Percentiles rank a stretch among this genome's conserved stretches.
These are phyloP conservation scores for Peniophora sp. DNA, from an alignment of 1,284 basidiomycete species.

Conservation along the genomic window DNA sequence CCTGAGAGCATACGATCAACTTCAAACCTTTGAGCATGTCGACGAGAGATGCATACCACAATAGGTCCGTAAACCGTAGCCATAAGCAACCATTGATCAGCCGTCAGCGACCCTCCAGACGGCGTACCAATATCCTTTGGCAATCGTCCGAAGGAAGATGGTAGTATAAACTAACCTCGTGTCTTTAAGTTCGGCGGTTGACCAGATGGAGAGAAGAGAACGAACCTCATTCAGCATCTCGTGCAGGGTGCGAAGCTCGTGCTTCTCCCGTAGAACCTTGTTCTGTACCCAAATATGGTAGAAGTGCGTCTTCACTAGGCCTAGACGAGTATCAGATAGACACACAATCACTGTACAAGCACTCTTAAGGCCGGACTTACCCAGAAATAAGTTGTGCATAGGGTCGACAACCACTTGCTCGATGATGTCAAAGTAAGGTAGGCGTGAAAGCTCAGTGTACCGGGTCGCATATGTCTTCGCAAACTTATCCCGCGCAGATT, in stretches of 20 bases:
- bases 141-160: conserved; percentile 16
- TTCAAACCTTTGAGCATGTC: background rate
- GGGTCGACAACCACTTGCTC: conserved; percentile 20
- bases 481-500: conserved; percentile 12
- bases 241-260: conserved; percentile 18
- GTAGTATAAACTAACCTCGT: conserved; percentile 17
- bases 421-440: conserved; percentile 21
- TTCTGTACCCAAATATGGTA: conserved; percentile 23
- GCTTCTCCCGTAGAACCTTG: conserved; percentile 17
- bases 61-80: conserved; percentile 21
- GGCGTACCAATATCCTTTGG: conserved; percentile 22
- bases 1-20: conserved; percentile 9
- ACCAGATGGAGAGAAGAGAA: background rate
- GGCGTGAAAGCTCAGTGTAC: conserved; percentile 15
- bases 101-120: conserved; percentile 25
- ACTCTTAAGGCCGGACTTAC: no score
- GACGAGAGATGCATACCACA: conserved; percentile 12
- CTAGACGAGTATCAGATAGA: no score
- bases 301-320: conserved; percentile 24
- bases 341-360: no score
- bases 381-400: conserved; percentile 22
- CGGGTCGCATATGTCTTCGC: conserved; percentile 12
- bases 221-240: conserved; percentile 15
- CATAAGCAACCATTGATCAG: conserved; percentile 24
- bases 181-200: background rate